These are phyloP conservation scores for Coemansia guatemalensis DNA, from an alignment of 192 early-diverging fungal genomes.

Conservation along the genomic window DNA sequence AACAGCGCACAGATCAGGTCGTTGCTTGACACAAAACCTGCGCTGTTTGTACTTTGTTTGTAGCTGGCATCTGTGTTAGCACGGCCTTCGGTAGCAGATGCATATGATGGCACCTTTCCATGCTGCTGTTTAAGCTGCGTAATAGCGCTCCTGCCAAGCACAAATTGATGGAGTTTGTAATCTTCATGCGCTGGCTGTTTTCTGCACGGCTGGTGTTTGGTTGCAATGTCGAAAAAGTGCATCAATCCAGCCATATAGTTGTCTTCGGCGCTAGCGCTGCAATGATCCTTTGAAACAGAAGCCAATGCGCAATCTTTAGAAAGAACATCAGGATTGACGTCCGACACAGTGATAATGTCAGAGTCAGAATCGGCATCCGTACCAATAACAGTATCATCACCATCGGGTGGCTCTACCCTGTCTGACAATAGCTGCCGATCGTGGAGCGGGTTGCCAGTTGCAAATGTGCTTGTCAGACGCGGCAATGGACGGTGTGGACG, in stretches of 20 bases:
- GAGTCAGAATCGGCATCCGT: no score
- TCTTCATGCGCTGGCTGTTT: not conserved
- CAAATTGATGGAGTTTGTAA: constrained; percentile 11
- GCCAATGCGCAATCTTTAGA: no score
- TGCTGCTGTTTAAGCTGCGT: constrained; percentile 17
- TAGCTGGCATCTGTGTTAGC: no score
- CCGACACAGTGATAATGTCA: not conserved
- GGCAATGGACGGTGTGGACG: not conserved
- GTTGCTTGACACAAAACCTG: constrained; percentile 31
- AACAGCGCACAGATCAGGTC: constrained; percentile 32
- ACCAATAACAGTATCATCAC: no score
- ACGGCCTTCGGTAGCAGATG: no score
- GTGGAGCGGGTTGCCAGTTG: not conserved
- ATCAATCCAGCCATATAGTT: not conserved
- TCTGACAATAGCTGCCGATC: not conserved
- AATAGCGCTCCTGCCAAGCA: constrained; percentile 1
- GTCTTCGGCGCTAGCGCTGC: not conserved
- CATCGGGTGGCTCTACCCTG: no score
- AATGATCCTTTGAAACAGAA: not conserved
- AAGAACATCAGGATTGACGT: not conserved
- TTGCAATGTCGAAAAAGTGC: not conserved
- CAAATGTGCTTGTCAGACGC: not conserved
- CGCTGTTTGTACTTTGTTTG: no score
- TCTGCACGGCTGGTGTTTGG: not conserved
- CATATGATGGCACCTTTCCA: constrained; percentile 11